Evolutionary conservation across 1,139 yeast species (phyloP).

Genomic region (Pichia sp.): DNA sequence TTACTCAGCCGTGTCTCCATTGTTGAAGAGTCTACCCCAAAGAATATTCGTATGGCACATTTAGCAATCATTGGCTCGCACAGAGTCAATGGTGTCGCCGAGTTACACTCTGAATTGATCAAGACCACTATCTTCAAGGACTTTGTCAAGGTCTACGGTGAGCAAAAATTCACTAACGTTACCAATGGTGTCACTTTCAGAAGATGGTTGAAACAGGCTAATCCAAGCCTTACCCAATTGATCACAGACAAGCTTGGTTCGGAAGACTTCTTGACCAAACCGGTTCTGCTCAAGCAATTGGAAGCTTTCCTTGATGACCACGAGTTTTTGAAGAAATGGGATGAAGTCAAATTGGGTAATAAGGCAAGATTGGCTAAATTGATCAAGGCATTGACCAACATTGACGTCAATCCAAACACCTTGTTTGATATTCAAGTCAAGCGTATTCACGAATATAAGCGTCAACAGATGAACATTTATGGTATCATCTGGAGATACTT

Average conservation of each 20-base stretch:
- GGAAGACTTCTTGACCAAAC: constrained; percentile 62
- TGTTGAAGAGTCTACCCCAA: constrained; percentile 73
- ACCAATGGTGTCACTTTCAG: constrained; percentile 96
- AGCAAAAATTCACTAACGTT: constrained; percentile 80
- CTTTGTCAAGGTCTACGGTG: constrained; percentile 76
- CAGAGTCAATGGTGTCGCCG: constrained; percentile 94
- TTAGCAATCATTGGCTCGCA: constrained; percentile 91
- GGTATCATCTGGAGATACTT: constrained; percentile 83
- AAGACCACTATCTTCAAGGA: constrained; percentile 86
- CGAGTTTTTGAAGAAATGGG: constrained; percentile 66
- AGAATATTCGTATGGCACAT: constrained; percentile 87
- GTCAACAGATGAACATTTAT: constrained; percentile 89
- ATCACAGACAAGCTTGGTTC: constrained; percentile 68
- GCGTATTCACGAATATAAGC: constrained; percentile 92
- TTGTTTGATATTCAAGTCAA: constrained; percentile 90
- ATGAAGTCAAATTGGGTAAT: constrained; percentile 59
- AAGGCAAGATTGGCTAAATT: constrained; percentile 64
- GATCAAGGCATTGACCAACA: constrained; percentile 59
- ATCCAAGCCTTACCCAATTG: constrained; percentile 67
- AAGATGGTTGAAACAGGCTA: constrained; percentile 94
- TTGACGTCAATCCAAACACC: constrained; percentile 65
- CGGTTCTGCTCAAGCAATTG: constrained; percentile 60
- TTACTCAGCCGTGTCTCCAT: constrained; percentile 68
- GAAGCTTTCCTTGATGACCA: constrained; percentile 63
- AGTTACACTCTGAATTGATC: constrained; percentile 85